Percentiles rank a stretch among this genome's conserved stretches.
These are phyloP conservation scores for Viola odorata DNA, from an alignment of 345 rosid genomes.

Conservation along the genomic window DNA sequence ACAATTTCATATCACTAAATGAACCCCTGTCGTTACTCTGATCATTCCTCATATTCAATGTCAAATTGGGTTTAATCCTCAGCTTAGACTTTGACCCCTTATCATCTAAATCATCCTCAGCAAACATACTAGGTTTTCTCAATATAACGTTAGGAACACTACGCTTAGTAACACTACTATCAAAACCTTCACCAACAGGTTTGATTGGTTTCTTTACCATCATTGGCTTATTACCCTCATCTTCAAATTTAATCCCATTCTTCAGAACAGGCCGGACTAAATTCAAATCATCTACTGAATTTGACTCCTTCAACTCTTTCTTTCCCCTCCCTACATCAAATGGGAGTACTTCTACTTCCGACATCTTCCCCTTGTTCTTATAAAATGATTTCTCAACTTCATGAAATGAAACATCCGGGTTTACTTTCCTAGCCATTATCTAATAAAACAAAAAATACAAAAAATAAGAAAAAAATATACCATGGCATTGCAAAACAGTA, in stretches of 20 bases:
- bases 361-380: constrained; percentile 64
- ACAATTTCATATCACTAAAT: constrained; percentile 72
- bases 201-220: constrained; percentile 40
- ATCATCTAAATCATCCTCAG: constrained; percentile 48
- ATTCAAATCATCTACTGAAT: constrained; percentile 45
- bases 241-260: constrained; percentile 54
- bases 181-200: constrained; percentile 31
- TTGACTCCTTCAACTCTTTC: constrained; percentile 32
- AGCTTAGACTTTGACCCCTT: constrained; percentile 43
- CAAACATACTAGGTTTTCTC: constrained; percentile 62
- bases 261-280: constrained; percentile 73
- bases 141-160: constrained; percentile 75
- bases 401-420: constrained; percentile 68
- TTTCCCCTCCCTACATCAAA: constrained; percentile 48
- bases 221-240: constrained; percentile 27
- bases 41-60: constrained; percentile 53
- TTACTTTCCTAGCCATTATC: constrained; percentile 71
- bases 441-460: constrained; percentile 23
- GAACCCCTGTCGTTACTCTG: constrained; percentile 34
- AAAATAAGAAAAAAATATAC: not conserved
- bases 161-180: constrained; percentile 25
- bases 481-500: constrained; percentile 1
- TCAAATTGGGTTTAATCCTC: constrained; percentile 61
- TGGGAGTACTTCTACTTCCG: constrained; percentile 55
- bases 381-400: constrained; percentile 78